These are phyloP conservation scores for Grigorovia transvaalensis DNA, from an alignment of 805 yeast species.

Conservation along the genomic window DNA sequence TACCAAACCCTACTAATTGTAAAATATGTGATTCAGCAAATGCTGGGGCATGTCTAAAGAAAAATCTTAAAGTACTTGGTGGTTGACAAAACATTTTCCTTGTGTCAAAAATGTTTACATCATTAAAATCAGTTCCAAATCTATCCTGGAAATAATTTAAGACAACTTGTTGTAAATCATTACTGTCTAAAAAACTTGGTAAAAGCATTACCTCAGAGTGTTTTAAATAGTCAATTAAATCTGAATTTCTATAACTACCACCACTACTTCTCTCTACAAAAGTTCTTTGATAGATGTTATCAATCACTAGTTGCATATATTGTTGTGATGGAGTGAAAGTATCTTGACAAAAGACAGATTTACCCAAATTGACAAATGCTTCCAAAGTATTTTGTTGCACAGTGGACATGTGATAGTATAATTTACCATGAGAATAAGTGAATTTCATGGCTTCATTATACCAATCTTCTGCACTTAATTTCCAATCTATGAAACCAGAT, in stretches of 20 bases:
- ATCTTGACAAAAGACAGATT: conserved; percentile 68
- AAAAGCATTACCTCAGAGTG: conserved; percentile 58
- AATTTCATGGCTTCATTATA: conserved; percentile 62
- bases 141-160: conserved; percentile 52
- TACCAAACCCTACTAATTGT: conserved; percentile 71
- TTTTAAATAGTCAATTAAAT: conserved; percentile 31
- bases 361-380: conserved; percentile 71
- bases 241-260: conserved; percentile 22
- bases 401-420: conserved; percentile 79
- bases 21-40: conserved; percentile 69
- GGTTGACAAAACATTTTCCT: conserved; percentile 31
- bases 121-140: conserved; percentile 55
- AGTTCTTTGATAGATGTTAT: conserved; percentile 55
- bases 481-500: conserved; percentile 78
- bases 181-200: conserved; percentile 45
- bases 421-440: conserved; percentile 74
- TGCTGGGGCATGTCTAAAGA: conserved; percentile 66
- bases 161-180: conserved; percentile 48
- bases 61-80: conserved; percentile 39
- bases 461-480: conserved; percentile 74
- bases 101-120: conserved; percentile 50
- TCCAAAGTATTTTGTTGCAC: conserved; percentile 64
- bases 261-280: conserved; percentile 30
- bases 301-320: conserved; percentile 66
- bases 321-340: conserved; percentile 79